Base-by-base conservation (phyloP, 495 filamentous ascomycete genomes). In the Evansstolkia leycettana region DNA sequence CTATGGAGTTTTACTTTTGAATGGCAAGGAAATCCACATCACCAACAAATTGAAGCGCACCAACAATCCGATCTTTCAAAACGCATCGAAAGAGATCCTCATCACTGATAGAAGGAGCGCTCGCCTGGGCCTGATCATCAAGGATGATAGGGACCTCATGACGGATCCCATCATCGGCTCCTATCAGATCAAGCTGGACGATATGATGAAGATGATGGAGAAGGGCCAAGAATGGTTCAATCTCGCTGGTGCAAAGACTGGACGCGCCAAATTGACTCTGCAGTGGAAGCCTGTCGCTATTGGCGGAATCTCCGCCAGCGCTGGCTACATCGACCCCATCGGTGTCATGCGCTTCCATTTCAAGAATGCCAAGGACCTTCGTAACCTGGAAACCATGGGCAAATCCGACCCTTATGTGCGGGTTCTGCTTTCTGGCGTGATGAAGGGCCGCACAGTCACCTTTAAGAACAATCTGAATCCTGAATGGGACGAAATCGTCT, bases 221-320 rank as follows among this genome's bases (percentile, higher is more conserved):
- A 92, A 92, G 58, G 90, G 90, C 17, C 81, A 90, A 41, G 84
- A 95, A 42, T 99, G 90, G 90, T 96, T 88, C 65, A 82, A 87
- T 36, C 72, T 99, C 17, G 69, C 78, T 38, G 82, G 82, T 2
- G 78, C 71, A 27, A 87, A 86, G 56, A 78, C 74, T 13, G 90
- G 92, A 13, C 80, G 85, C 37, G 84, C 73, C 25, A 94, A 96
- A 60, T 71, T 96, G 72, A 78, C 67, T 45, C 65, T 90, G 14
- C 75, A 94, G 41, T 99, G 90, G 90, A 93, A 92, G 57, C 92
- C 90, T 10, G 87, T 99, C 17, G 78, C 79, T 10, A 60, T 99
- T 18, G 76, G 81, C 25, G 87, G 85, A 7, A 50, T 76, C 19
- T 70, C 72, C 15, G 82, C 85, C 39, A 80, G 81, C 33, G 82